A percentile compares a stretch with the other conserved stretches of the same genome.
Conservation (phyloP, 2,329 filamentous ascomycete species). For the Phaeoacremonium minimum region DNA sequence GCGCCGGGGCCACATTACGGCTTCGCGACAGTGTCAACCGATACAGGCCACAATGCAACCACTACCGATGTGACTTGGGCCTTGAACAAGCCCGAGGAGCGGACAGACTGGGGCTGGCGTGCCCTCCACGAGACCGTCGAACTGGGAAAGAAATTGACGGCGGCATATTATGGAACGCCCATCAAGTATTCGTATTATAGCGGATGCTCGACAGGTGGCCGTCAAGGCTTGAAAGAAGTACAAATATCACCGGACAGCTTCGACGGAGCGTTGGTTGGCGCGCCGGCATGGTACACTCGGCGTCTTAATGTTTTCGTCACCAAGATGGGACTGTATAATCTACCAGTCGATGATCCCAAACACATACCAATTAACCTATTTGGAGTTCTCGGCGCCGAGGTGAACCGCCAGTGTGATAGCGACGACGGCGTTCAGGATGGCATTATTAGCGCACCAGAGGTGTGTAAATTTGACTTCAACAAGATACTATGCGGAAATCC, state of each 20-base stretch:
- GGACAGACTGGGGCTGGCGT: constrained; percentile 25
- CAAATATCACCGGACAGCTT: constrained; percentile 51
- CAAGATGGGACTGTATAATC: constrained; percentile 37
- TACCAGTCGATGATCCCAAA: constrained; percentile 31
- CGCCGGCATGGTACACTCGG: constrained; percentile 33
- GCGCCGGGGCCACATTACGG: constrained; percentile 21
- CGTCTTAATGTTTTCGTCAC: constrained; percentile 33
- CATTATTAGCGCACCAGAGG: constrained; percentile 23
- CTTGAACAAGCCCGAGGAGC: not conserved
- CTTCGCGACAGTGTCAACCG: constrained; percentile 33
- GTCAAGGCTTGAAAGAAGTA: constrained; percentile 51
- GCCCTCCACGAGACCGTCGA: constrained; percentile 41
- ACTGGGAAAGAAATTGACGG: constrained; percentile 38
- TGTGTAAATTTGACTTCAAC: constrained; percentile 15
- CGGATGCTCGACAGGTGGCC: constrained; percentile 56
- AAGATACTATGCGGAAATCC: constrained; percentile 21
- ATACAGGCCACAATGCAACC: constrained; percentile 30
- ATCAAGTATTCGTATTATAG: constrained; percentile 46
- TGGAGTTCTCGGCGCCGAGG: constrained; percentile 29
- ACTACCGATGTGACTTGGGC: constrained; percentile 26
- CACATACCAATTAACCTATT: constrained; percentile 38
- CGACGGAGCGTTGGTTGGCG: constrained; percentile 51
- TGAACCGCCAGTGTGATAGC: constrained; percentile 32
- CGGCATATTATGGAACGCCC: constrained; percentile 38
- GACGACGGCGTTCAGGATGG: constrained; percentile 34